Conservation (phyloP, 257 asterid species). For the Ophiorrhiza pumila region DNA sequence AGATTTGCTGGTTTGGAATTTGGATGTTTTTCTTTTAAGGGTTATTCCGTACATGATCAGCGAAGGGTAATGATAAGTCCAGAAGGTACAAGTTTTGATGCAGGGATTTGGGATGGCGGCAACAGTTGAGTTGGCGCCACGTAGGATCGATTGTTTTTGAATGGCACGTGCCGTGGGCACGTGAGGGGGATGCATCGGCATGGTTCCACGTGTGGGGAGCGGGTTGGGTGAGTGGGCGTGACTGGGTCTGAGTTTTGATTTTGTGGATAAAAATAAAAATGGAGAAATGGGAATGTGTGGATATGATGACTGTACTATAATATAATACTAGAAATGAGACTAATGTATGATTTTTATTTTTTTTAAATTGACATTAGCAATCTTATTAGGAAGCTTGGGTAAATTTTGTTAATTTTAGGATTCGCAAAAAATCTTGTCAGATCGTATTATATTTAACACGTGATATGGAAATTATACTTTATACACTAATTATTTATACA, state of each 20-base stretch:
- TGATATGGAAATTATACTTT: too few relatives aligned
- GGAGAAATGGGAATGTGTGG: background rate
- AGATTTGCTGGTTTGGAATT: background rate
- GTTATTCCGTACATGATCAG: too few relatives aligned
- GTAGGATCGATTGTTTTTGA: constrained; percentile 4
- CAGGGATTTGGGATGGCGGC: background rate
- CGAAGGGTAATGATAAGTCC: background rate
- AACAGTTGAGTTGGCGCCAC: constrained; percentile 3
- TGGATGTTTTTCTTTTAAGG: too few relatives aligned
- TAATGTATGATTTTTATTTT: too few relatives aligned
- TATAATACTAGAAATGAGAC: too few relatives aligned
- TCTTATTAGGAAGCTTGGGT: too few relatives aligned
- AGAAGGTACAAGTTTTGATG: background rate
- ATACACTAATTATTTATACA: too few relatives aligned
- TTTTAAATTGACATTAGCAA: too few relatives aligned
- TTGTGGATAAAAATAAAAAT: background rate
- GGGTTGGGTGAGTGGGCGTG: constrained; percentile 10
- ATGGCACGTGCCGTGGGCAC: constrained; percentile 14
- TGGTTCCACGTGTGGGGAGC: constrained; percentile 7
- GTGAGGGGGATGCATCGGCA: constrained; percentile 5
- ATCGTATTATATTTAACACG: too few relatives aligned
- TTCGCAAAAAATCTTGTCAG: too few relatives aligned
- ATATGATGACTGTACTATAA: too few relatives aligned
- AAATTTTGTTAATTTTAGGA: too few relatives aligned
- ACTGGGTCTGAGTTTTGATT: background rate